Percentiles rank a stretch among this genome's conserved stretches.
Evolutionary conservation across 208 protist species (phyloP).

Genomic region (Plasmodiophora brassicae): DNA sequence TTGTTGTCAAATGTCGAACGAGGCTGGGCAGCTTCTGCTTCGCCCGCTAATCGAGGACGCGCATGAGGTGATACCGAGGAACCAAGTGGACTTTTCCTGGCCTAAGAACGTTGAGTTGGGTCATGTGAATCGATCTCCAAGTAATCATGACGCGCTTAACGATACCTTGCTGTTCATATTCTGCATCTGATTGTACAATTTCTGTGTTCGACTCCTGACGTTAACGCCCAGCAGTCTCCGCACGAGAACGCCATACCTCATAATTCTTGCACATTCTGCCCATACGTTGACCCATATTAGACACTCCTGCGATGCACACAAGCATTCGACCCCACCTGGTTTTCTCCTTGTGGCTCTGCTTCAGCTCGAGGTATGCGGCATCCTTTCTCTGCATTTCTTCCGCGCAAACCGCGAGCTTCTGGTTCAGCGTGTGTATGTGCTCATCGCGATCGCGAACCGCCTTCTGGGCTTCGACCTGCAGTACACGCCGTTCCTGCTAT

Average conservation of each 20-base stretch:
- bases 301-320: not conserved
- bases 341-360: not conserved
- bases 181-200: constrained; percentile 27
- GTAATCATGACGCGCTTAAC: too few species aligned
- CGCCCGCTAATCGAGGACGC: too few species aligned
- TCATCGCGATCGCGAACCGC: not conserved
- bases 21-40: too few species aligned
- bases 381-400: constrained; percentile 5
- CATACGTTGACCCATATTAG: not conserved
- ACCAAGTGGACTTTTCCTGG: too few species aligned
- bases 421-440: not conserved
- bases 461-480: not conserved
- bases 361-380: not conserved
- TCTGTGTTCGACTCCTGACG: not conserved
- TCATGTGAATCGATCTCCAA: too few species aligned
- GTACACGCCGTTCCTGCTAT: not conserved
- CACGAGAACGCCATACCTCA: not conserved
- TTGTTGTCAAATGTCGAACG: too few species aligned
- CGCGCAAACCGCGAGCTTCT: not conserved
- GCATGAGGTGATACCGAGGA: too few species aligned
- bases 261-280: constrained; percentile 32
- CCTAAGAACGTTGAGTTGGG: too few species aligned
- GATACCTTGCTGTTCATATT: not conserved
- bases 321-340: not conserved
- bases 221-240: not conserved